phyloP scores from a whole-genome alignment of 352 stramenopile genomes.

The Globisporangium splendens region DNA sequence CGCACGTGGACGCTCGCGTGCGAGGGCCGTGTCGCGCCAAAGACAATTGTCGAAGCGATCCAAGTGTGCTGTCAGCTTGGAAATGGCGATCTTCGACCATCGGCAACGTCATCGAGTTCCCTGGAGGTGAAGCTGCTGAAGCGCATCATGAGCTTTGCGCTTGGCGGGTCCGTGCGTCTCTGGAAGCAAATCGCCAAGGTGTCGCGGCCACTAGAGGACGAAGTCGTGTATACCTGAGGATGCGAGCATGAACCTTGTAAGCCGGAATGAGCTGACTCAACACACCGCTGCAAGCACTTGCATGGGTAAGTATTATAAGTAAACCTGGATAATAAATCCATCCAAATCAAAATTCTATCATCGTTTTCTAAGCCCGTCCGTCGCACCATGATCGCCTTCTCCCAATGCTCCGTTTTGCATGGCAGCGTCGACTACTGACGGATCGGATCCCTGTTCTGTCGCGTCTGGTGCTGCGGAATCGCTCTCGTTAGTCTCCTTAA shows the following conservation, averaged over 20 bases:
- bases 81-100: constrained; percentile 18
- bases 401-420: not conserved
- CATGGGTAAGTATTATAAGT: constrained; percentile 1
- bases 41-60: constrained; percentile 37
- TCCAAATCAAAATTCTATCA: constrained; percentile 14
- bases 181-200: constrained; percentile 67
- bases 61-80: constrained; percentile 55
- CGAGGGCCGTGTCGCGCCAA: constrained; percentile 27
- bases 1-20: constrained; percentile 46
- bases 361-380: constrained; percentile 4
- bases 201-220: constrained; percentile 32
- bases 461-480: not conserved
- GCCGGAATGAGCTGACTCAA: no score
- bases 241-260: no score
- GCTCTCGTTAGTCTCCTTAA: no score
- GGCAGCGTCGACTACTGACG: constrained; percentile 1
- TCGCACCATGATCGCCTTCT: not conserved
- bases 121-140: constrained; percentile 40
- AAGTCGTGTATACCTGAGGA: constrained; percentile 33
- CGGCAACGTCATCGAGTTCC: not conserved
- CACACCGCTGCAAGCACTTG: not conserved
- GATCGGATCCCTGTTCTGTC: constrained; percentile 1
- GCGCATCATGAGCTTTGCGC: constrained; percentile 49
- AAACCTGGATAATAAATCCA: not conserved
- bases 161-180: constrained; percentile 58